A percentile compares a stretch with the other conserved stretches of the same genome.
These are phyloP conservation scores for Blastobotrys parvus DNA, from an alignment of 805 yeast species.

Conservation along the genomic window DNA sequence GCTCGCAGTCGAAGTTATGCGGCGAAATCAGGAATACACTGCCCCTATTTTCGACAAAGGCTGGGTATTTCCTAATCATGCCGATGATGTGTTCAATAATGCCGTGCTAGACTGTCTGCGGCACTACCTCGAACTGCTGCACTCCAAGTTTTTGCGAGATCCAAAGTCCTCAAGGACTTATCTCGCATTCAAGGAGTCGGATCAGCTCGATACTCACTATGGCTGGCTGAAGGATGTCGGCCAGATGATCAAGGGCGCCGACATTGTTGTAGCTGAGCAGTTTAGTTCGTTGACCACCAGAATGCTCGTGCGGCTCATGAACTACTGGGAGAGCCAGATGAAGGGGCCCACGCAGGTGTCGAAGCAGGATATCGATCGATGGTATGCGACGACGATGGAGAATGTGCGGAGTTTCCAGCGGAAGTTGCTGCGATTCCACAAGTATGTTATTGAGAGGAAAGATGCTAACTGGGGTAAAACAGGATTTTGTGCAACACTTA, in stretches of 20 bases:
- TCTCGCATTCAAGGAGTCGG: slow-evolving; percentile 85
- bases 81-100: slow-evolving; percentile 57
- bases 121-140: slow-evolving; percentile 60
- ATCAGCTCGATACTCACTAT: slow-evolving; percentile 80
- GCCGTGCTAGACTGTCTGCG: slow-evolving; percentile 66
- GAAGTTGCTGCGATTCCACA: slow-evolving; percentile 70
- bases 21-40: slow-evolving; percentile 49
- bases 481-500: slow-evolving; percentile 54
- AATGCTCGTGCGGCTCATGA: slow-evolving; percentile 57
- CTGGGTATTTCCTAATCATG: slow-evolving; percentile 63
- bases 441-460: slow-evolving; percentile 15
- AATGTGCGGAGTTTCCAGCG: slow-evolving; percentile 51
- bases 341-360: slow-evolving; percentile 46
- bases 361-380: slow-evolving; percentile 43
- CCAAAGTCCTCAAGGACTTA: slow-evolving; percentile 39
- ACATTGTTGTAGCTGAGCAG: slow-evolving; percentile 71
- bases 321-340: slow-evolving; percentile 65
- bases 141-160: slow-evolving; percentile 67
- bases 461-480: slow-evolving; percentile 2
- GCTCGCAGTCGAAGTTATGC: slow-evolving; percentile 66
- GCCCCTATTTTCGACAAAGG: slow-evolving; percentile 45
- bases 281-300: slow-evolving; percentile 59
- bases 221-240: slow-evolving; percentile 69
- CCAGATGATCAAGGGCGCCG: slow-evolving; percentile 69
- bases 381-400: slow-evolving; percentile 33